Evolutionary conservation across 2,329 filamentous ascomycete species (phyloP).

Genomic region (Fusarium annulatum): DNA sequence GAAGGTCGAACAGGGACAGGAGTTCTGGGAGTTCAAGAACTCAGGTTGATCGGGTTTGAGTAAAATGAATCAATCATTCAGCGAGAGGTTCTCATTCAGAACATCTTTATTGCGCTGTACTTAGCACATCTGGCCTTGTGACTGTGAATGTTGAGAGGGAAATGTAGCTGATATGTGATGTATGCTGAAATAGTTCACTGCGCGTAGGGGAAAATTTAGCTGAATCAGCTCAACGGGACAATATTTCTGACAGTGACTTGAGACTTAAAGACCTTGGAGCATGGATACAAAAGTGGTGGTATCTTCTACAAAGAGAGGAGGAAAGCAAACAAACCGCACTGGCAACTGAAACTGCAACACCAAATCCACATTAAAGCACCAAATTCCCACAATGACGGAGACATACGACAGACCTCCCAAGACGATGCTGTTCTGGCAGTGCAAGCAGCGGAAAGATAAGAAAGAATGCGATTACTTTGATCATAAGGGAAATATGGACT

Average conservation of each 20-base stretch:
- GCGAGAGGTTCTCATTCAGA: fast-evolving
- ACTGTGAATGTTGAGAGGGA: fast-evolving
- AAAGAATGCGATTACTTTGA: too few relatives aligned
- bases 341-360: fast-evolving
- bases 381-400: not conserved
- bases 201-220: fast-evolving
- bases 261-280: fast-evolving
- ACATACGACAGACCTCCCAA: not conserved
- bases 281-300: not conserved
- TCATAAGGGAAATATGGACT: not conserved
- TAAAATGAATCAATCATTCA: fast-evolving
- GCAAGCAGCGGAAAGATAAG: not conserved
- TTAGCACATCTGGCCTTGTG: fast-evolving
- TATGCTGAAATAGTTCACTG: too few relatives aligned
- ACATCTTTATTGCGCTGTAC: fast-evolving
- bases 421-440: not conserved
- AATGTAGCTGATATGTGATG: too few relatives aligned
- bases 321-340: not conserved
- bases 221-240: not conserved
- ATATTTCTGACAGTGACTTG: fast-evolving
- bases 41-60: fast-evolving
- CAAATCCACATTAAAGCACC: fast-evolving
- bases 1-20: not conserved
- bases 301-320: too few relatives aligned
- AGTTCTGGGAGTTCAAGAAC: not conserved